A percentile compares a stretch with the other conserved stretches of the same genome.
phyloP scores from a whole-genome alignment of 1,139 yeast genomes.

The Protomyces gravidus region DNA sequence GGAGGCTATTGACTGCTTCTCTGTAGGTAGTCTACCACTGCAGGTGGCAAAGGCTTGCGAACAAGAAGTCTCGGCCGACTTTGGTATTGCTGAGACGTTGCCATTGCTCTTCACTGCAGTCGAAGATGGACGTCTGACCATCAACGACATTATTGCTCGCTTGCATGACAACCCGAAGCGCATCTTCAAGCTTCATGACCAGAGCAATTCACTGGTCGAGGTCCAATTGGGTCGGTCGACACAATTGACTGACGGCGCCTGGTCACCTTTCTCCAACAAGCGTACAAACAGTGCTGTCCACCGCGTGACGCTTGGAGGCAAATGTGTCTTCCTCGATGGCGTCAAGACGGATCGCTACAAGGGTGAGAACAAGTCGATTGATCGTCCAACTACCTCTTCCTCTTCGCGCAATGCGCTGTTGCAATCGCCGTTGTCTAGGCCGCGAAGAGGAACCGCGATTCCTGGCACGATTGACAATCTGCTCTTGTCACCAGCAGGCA shows the following conservation, averaged over 20 bases:
- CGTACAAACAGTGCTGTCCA: conserved; percentile 74
- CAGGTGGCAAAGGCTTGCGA: conserved; percentile 64
- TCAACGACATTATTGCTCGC: conserved; percentile 66
- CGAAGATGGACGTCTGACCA: conserved; percentile 62
- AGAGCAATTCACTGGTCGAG: conserved; percentile 67
- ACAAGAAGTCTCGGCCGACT: conserved; percentile 59
- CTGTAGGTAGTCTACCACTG: conserved; percentile 77
- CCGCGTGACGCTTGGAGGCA: conserved; percentile 73
- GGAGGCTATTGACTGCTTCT: conserved; percentile 73
- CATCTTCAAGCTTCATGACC: conserved; percentile 80
- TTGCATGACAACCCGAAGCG: conserved; percentile 77
- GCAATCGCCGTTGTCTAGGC: not conserved
- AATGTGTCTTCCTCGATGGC: conserved; percentile 83
- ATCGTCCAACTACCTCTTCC: conserved; percentile 4
- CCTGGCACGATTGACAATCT: not conserved
- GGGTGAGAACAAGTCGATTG: conserved; percentile 32
- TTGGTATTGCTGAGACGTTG: conserved; percentile 73
- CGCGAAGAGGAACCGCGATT: not conserved
- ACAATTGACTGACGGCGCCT: conserved; percentile 46
- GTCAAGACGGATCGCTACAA: conserved; percentile 48
- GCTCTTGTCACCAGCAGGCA: not conserved
- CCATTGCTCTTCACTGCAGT: conserved; percentile 83
- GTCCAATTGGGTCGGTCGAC: conserved; percentile 70
- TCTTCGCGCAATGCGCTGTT: not conserved
- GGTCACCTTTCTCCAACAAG: conserved; percentile 53